Evolutionary conservation across 176 grass and related monocot species (phyloP).

Genomic region (barley (Hordeum vulgare)): DNA sequence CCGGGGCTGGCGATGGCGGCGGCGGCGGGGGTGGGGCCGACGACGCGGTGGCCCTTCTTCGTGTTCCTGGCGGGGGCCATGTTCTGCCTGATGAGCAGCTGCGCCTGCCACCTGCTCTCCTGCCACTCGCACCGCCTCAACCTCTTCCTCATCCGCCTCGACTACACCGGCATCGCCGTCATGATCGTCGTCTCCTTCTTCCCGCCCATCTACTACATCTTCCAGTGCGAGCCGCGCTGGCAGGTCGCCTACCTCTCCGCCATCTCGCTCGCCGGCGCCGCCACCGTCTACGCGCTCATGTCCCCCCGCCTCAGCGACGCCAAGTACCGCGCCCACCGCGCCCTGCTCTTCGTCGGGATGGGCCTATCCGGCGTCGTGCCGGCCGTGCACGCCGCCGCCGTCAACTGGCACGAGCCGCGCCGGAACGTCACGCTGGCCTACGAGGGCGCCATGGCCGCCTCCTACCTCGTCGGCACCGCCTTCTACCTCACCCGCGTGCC

Average conservation of each 20-base stretch:
- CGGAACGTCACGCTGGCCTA: conserved; percentile 66
- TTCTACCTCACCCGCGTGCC: conserved; percentile 77
- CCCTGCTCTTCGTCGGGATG: conserved; percentile 81
- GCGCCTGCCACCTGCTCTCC: conserved; percentile 78
- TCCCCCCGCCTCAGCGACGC: conserved; percentile 39
- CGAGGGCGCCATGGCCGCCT: conserved; percentile 74
- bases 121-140: conserved; percentile 83
- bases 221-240: conserved; percentile 79
- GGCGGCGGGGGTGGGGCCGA: not conserved
- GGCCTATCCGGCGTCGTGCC: conserved; percentile 77
- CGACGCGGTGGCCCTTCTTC: conserved; percentile 81
- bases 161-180: conserved; percentile 82
- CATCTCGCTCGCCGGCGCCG: conserved; percentile 54
- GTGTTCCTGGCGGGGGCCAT: conserved; percentile 78
- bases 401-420: conserved; percentile 71
- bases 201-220: conserved; percentile 96
- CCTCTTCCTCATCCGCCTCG: conserved; percentile 76
- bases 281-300: conserved; percentile 71
- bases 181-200: conserved; percentile 94
- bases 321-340: conserved; percentile 61
- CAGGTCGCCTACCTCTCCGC: conserved; percentile 61
- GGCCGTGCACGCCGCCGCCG: conserved; percentile 55
- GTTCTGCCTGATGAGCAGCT: conserved; percentile 93
- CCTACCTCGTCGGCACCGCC: conserved; percentile 51
- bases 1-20: conserved; percentile 12